Percentiles rank a stretch among this genome's conserved stretches.
These are phyloP conservation scores for Coniosporium tulheliwenetii DNA, from an alignment of 2,329 filamentous ascomycete species.

Conservation along the genomic window DNA sequence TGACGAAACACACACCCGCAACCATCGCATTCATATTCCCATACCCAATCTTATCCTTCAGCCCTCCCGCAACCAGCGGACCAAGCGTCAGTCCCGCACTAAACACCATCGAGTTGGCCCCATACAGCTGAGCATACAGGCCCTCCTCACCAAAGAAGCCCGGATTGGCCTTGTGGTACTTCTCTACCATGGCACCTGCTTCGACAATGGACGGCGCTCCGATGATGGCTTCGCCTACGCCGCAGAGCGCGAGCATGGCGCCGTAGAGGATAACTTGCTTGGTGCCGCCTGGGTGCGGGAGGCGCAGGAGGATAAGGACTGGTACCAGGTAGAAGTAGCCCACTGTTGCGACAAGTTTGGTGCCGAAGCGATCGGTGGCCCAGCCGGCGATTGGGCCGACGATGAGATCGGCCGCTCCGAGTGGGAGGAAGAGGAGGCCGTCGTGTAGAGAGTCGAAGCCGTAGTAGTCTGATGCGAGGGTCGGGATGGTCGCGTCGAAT, in stretches of 20 bases:
- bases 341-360: conserved; percentile 24
- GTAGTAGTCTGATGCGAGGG: conserved; percentile 25
- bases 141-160: conserved; percentile 39
- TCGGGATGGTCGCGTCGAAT: conserved; percentile 33
- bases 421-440: conserved; percentile 30
- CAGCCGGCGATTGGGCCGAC: conserved; percentile 31
- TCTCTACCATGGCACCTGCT: conserved; percentile 37
- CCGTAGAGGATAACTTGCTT: conserved; percentile 30
- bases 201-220: conserved; percentile 42
- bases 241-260: conserved; percentile 29
- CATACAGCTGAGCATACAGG: conserved; percentile 51
- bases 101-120: conserved; percentile 48
- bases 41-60: conserved; percentile 38
- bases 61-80: conserved; percentile 37
- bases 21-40: conserved; percentile 41
- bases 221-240: conserved; percentile 37
- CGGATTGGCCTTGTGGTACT: conserved; percentile 38
- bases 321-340: conserved; percentile 28
- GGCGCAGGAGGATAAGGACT: conserved; percentile 24
- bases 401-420: conserved; percentile 27
- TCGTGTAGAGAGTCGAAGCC: conserved; percentile 26
- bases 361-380: conserved; percentile 29
- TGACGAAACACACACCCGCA: conserved; percentile 28
- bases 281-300: conserved; percentile 23
- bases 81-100: conserved; percentile 43